These are phyloP conservation scores for Ophiorrhiza pumila DNA, from an alignment of 257 asterid genomes.

Conservation along the genomic window DNA sequence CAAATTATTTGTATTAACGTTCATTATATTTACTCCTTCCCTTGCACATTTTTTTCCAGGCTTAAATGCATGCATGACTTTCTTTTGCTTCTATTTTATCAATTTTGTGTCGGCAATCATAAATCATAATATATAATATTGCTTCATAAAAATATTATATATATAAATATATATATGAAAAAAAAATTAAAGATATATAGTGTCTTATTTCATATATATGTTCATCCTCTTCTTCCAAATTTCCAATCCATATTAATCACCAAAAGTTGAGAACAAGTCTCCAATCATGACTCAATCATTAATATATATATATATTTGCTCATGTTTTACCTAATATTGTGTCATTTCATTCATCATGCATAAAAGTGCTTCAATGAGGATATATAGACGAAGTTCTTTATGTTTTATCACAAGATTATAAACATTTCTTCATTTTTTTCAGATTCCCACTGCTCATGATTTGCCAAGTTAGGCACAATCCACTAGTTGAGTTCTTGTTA, in stretches of 20 bases:
- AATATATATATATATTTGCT: not conserved
- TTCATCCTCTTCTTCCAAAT: not conserved
- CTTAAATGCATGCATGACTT: not conserved
- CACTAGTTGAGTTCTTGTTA: too few relatives aligned
- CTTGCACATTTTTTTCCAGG: not conserved
- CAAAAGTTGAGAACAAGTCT: not conserved
- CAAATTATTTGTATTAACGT: not conserved
- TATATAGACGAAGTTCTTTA: not conserved
- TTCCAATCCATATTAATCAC: not conserved
- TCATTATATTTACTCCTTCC: not conserved
- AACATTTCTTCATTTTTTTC: not conserved
- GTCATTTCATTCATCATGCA: not conserved
- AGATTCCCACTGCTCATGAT: not conserved
- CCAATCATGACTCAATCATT: not conserved
- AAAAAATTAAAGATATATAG: not conserved
- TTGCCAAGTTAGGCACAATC: not conserved
- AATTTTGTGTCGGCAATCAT: not conserved
- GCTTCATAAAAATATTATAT: too few relatives aligned
- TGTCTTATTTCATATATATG: not conserved
- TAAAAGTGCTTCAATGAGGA: not conserved
- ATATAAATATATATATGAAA: too few relatives aligned
- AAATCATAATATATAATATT: not conserved
- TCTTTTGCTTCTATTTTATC: not conserved
- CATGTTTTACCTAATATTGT: not conserved
- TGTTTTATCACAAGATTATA: not conserved